Base-by-base conservation (phyloP, 192 early-diverging fungal genomes). In the Linnemannia hyalina region DNA sequence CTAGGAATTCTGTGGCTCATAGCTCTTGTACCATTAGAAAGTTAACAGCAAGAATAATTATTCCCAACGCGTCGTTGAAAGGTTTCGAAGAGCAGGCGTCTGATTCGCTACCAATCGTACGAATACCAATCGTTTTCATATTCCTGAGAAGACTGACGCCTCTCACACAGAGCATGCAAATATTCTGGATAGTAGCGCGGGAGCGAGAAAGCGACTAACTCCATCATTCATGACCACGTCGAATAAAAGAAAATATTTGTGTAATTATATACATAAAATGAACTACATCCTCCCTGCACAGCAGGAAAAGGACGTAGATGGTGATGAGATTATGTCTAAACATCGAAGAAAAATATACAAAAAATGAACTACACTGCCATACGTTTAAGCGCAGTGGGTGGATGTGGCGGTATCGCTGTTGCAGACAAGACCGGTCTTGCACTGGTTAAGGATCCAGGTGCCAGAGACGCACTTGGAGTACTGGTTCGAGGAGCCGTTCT, bases 381-480 rank as follows among this genome's bases (percentile, higher is more conserved):
- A 55, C 54, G 0, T 29, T 80, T 77, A 85, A 2, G 83, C 83
- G 46, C 83, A 85, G 70, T 80, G 83, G 70, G 83, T 80, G 0
- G 74, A 40, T 63, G 70, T 85, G 57, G 22, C 52, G 60, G 75
- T 80, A 44, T 80, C 83, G 16, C 83, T 80, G 46, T 80, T 44
- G 70, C 83, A 85, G 44, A 77, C 60, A 35, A 76, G 75, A 3
- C 83, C 78, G 10, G 60, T 22, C 78, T 77, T 85, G 83, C 83
- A 85, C 78, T 80, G 78, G 83, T 80, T 85, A 57, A 80, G 44
- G 40, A 80, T 42, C 83, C 83, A 85, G 23, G 22, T 60, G n/a
- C 83, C 83, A 13, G 70, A 35, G 78, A 74, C 73, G 70, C 83
- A 85, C 63, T 80, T 80, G n/a, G 83, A 85, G 75, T 80, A 85